A percentile compares a stretch with the other conserved stretches of the same genome.
Evolutionary conservation across 176 grass and related monocot genomes (phyloP).

Genomic region (Aechmea fasciata): DNA sequence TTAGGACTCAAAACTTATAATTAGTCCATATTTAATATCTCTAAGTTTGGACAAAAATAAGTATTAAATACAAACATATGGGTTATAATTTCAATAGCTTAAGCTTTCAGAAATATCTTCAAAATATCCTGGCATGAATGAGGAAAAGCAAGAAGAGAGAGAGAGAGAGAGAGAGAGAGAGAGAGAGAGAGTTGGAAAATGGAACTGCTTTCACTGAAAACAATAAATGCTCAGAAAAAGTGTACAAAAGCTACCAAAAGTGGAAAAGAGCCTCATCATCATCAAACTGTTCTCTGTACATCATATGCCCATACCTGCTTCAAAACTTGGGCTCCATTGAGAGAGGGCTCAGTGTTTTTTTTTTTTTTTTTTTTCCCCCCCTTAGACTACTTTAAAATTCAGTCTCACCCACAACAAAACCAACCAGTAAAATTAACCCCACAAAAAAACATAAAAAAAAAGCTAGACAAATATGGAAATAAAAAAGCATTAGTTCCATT

Average conservation of each 20-base stretch:
- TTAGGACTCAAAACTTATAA: too few species aligned
- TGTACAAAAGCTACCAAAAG: slow-evolving; percentile 10
- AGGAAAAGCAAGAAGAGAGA: not conserved
- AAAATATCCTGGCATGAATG: too few species aligned
- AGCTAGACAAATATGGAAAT: too few species aligned
- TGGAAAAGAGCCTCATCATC: slow-evolving; percentile 14
- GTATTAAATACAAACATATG: too few species aligned
- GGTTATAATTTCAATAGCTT: too few species aligned
- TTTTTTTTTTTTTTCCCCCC: not conserved
- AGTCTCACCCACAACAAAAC: not conserved
- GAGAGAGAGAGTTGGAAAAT: not conserved
- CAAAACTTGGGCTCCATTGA: slow-evolving; percentile 24
- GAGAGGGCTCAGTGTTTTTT: slow-evolving; percentile 11
- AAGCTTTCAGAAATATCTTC: too few species aligned
- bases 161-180: not conserved
- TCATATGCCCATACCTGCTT: not conserved
- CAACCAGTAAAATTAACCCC: not conserved
- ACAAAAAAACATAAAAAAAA: not conserved
- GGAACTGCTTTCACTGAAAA: not conserved
- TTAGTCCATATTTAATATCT: too few species aligned
- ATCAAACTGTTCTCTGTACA: not conserved
- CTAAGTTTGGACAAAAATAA: too few species aligned
- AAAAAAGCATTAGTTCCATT: too few species aligned
- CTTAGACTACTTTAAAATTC: slow-evolving; percentile 8
- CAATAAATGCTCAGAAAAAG: not conserved